Percentiles rank a stretch among this genome's conserved stretches.
Conservation (phyloP, 495 filamentous ascomycete genomes). For the Penicillium tannophilum region DNA sequence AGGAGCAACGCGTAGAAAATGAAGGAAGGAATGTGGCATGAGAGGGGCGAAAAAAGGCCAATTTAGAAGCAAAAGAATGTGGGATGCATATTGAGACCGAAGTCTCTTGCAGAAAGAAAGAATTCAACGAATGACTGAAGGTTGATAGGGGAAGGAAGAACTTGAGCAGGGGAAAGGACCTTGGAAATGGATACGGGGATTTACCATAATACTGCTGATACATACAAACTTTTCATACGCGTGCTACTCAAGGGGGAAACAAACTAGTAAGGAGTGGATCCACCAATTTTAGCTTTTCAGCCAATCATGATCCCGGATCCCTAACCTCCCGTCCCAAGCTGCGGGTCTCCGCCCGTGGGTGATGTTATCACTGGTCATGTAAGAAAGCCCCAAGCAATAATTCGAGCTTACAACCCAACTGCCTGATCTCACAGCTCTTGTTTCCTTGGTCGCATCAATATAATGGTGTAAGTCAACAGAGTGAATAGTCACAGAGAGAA, state of each 20-base stretch:
- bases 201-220: conserved; percentile 1
- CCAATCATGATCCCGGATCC: neutral
- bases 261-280: neutral
- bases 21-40: conserved; percentile 39
- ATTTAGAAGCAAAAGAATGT: conserved; percentile 30
- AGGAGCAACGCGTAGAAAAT: conserved; percentile 28
- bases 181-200: conserved; percentile 10
- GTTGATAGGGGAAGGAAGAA: conserved; percentile 30
- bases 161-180: conserved; percentile 6
- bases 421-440: too few relatives aligned
- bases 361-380: conserved; percentile 11
- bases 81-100: conserved; percentile 35
- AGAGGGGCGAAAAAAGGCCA: conserved; percentile 10
- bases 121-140: conserved; percentile 46
- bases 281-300: neutral
- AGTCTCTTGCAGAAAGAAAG: conserved; percentile 28
- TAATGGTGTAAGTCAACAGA: too few relatives aligned
- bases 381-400: neutral
- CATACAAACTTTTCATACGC: neutral
- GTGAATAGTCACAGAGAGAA: neutral
- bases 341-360: conserved; percentile 13
- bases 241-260: neutral
- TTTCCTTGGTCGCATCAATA: neutral
- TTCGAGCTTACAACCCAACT: neutral
- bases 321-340: conserved; percentile 4